Base-by-base conservation (phyloP, 225 moss, liverwort and hornwort species). In the Bryum argenteum region DNA sequence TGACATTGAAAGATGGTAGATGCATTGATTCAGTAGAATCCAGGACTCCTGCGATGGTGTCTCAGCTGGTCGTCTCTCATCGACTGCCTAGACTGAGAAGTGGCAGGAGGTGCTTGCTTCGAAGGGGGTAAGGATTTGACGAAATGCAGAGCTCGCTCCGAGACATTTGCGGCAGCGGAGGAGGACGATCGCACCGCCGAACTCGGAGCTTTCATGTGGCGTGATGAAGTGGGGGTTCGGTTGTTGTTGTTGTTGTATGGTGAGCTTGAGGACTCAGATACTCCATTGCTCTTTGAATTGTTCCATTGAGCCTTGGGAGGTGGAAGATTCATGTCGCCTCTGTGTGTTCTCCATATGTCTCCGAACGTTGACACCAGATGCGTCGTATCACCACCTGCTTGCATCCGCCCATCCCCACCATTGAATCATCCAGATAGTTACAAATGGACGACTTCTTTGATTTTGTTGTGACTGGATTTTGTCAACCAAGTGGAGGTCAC, bases 281-380 rank as follows among this genome's bases (percentile, higher is more conserved):
- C 67, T 17, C 8, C 50, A 18, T 26, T 5, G 33, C 3, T 33
- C 33, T 33, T 33, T 4, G 5, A 2, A 5, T 28, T 28, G 28
- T 28, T 28, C 6, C 13, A 6, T 6, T 47, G 13, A 5, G 13
- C 55, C 59, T 56, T 65, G 33, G 0, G 19, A 28, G 52, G 47
- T 33, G 33, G 33, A 26, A 62, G 51, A 43, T 68, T 48, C 7
- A 37, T 1, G 9, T 45, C 24, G 5, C 23, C 66, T 24, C 57
- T 48, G 56, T 66, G 77, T 7, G 62, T 24, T 17, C 45, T 48
- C 83, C 83, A 77, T 9, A 57, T 47, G 6, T 77, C 70, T 66
- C 65, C 77, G 10, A 77, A 73, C 1, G 52, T 58, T 10, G 9
- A 24, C 63, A 71, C 69, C 5, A 74, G 77, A 55, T 26, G 52